These are phyloP conservation scores for Cicer chorassanicum DNA, from an alignment of 306 rosid species.

Conservation along the genomic window DNA sequence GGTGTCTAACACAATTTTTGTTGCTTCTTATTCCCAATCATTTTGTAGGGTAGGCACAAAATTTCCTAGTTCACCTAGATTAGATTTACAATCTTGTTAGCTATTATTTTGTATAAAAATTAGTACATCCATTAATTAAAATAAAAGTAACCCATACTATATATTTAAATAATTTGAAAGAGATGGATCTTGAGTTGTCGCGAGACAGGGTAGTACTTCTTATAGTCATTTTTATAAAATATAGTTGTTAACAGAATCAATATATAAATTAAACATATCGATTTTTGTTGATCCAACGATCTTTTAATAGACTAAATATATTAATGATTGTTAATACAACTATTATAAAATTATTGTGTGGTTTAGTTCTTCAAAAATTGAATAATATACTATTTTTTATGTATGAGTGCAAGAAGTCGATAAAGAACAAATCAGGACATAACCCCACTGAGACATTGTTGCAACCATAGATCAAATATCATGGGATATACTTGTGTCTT, in stretches of 20 bases:
- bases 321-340: no score
- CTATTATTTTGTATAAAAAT: neutral
- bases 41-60: slow-evolving; percentile 22
- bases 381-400: neutral
- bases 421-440: slow-evolving; percentile 43
- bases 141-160: no score
- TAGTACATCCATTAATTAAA: neutral
- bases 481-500: slow-evolving; percentile 58
- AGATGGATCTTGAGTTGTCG: no score
- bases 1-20: neutral
- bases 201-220: no score
- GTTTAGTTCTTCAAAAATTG: neutral
- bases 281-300: no score
- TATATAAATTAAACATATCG: no score
- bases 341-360: neutral
- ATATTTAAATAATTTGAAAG: neutral
- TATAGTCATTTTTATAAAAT: no score
- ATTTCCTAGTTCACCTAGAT: slow-evolving; percentile 14
- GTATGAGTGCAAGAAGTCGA: slow-evolving; percentile 57
- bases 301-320: no score
- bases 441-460: slow-evolving; percentile 61
- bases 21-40: slow-evolving; percentile 36
- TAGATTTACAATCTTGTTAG: slow-evolving; percentile 22
- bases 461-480: slow-evolving; percentile 70
- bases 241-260: no score